A percentile compares a stretch with the other conserved stretches of the same genome.
Evolutionary conservation across 202 grass and related monocot species (phyloP).

Genomic region (Alloteropsis angusta): DNA sequence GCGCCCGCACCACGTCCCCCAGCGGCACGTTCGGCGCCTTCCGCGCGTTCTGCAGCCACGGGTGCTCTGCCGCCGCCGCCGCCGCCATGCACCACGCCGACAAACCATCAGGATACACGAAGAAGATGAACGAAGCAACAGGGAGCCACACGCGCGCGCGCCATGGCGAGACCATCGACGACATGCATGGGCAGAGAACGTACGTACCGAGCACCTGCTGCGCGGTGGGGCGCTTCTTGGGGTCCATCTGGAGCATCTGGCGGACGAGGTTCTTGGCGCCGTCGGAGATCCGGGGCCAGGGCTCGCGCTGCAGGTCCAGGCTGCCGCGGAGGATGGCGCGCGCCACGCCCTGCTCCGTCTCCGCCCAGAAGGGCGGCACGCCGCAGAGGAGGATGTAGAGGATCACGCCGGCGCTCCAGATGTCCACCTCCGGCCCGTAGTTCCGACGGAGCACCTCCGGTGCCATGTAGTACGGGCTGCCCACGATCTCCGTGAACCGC

Average conservation of each 20-base stretch:
- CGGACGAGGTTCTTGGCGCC: constrained; percentile 55
- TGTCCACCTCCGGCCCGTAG: constrained; percentile 50
- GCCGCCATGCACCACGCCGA: background rate
- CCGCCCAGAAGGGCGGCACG: constrained; percentile 45
- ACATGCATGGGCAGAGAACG: too few relatives aligned
- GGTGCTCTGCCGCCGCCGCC: constrained; percentile 57
- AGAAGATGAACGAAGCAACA: too few relatives aligned
- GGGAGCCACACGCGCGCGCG: too few relatives aligned
- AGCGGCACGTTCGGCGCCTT: constrained; percentile 63
- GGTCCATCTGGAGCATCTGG: constrained; percentile 60
- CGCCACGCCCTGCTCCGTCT: constrained; percentile 71
- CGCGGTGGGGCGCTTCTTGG: constrained; percentile 45
- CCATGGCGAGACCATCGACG: too few relatives aligned
- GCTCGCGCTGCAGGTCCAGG: constrained; percentile 49
- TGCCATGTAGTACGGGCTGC: constrained; percentile 65
- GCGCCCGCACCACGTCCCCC: constrained; percentile 70
- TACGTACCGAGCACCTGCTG: constrained; percentile 49
- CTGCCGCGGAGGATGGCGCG: constrained; percentile 48
- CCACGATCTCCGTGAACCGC: constrained; percentile 56
- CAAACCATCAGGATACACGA: background rate
- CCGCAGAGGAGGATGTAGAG: constrained; percentile 62
- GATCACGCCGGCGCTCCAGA: constrained; percentile 55
- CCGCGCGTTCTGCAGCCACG: constrained; percentile 75
- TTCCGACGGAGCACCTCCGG: constrained; percentile 44
- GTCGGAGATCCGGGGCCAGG: constrained; percentile 56